Base-by-base conservation (phyloP, 2,329 filamentous ascomycete species). In the Nemania sp. region DNA sequence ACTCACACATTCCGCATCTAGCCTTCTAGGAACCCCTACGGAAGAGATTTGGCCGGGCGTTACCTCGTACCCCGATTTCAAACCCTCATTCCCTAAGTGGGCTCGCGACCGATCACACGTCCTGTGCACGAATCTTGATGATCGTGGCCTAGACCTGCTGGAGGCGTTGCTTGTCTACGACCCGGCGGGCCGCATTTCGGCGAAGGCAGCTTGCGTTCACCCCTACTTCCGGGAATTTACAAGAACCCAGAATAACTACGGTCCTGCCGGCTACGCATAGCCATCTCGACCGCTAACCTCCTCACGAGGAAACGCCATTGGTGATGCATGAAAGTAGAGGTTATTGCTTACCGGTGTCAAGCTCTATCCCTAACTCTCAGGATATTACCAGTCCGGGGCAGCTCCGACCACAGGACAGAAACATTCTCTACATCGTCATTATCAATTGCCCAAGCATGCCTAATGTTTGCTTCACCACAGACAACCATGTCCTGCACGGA, bases 41-140 rank as follows among this genome's bases (percentile, higher is more conserved):
- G 92, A 97, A 73, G 81, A 86, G 7, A 82, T 87, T 60, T 97
- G 92, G 92, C 92, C 92, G 34, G 92, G 92, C 62, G 92, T 97
- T 60, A 95, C 91, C n/a, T 92, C 90, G 7, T 96, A 96, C 79
- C 92, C 92, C 43, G 93, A 97, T 76, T 97, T 92, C 83, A 97
- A 97, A 78, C 76, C 90, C 29, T 93, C 90, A 2, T 97, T 97
- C 78, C 92, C 92, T 66, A 96, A 96, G 78, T 97, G 92, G 92
- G 83, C 84, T 69, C 87, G 91, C 59, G 89, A 92, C 71, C 81
- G 84, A 60, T 81, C 83, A 21, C 80, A 81, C 50, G 79, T 85
- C 29, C 81, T 95, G 37, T 90, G 92, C 71, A 84, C 85, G 45
- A 88, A 83, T 55, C 83, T 97, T 48, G 90, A 96, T 67, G 86